Evolutionary conservation across 495 filamentous ascomycete species (phyloP), one percentile per base, ranked within the genome.

Genomic region (Penicillium cinerascens): DNA sequence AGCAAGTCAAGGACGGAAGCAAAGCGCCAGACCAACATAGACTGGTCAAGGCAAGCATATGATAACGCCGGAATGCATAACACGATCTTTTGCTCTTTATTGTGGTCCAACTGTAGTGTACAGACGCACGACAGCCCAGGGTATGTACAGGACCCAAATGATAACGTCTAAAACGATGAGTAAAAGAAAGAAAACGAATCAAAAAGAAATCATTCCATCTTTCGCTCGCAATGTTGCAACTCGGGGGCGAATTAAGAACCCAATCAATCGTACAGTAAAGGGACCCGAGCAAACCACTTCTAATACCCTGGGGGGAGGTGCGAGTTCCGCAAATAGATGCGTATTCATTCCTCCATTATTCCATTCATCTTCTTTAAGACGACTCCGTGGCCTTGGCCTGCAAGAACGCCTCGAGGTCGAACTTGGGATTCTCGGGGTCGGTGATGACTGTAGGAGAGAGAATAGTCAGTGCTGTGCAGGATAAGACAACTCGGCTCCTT

Each of bases 381-480:
- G 66, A 61, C 66, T 81, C 75, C 49, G 77, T 77, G 39, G 77
- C 74, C 58, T 91, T 78, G 58, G 80, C 72, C 54, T 84, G 83
- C 65, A 96, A 65, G 72, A 82, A 92, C 42, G 85, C 83, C 75
- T 96, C 92, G 47, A 97, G 77, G 68, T 98, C 90, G 77, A 97
- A 97, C 58, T 86, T 85, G 57, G 88, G 81, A 67, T 92, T 85
- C 53, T 84, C 81, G 45, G 87, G 86, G 72, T 97, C 88, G 67
- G 86, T 84, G 72, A 92, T 84, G 53, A 92, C 89, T 95, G 68
- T 58, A 59, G 22, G 46, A 20, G 44, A 23, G 3, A 22, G 48
- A 50, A 25, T 26, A 21, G 44, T 66, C 55, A 73, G 71, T 47
- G 55, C 42, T 59, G 47, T 15, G 41, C 25, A 18, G 52, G 35